A percentile compares a stretch with the other conserved stretches of the same genome.
Evolutionary conservation across 805 yeast genomes (phyloP).

Genomic region (Ogataea ganodermae): DNA sequence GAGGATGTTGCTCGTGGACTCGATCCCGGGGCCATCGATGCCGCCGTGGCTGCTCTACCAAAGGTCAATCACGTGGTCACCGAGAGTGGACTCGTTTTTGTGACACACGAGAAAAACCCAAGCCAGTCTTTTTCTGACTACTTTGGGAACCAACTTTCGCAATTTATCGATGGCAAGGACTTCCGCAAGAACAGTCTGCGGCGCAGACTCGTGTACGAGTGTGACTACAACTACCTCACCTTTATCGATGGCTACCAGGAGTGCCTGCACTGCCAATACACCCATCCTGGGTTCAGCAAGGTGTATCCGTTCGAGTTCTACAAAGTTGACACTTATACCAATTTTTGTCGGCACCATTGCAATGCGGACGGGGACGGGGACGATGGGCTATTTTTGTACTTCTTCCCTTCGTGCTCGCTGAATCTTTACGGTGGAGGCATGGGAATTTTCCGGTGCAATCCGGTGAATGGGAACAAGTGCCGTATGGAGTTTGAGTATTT

Average conservation of each 20-base stretch:
- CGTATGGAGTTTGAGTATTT: conserved; percentile 37
- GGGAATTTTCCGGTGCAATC: conserved; percentile 32
- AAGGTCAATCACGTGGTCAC: conserved; percentile 28
- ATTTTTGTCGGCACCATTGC: conserved; percentile 33
- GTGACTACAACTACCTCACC: conserved; percentile 28
- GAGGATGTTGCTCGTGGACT: conserved; percentile 20
- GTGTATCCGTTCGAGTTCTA: conserved; percentile 32
- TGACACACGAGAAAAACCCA: conserved; percentile 28
- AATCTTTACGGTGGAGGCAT: conserved; percentile 35
- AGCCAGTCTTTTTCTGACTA: conserved; percentile 20
- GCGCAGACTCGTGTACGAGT: conserved; percentile 27
- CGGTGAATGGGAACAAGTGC: conserved; percentile 28
- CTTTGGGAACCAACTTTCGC: conserved; percentile 24
- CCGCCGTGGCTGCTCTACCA: conserved; percentile 16
- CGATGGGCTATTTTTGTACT: conserved; percentile 30
- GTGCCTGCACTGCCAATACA: conserved; percentile 32
- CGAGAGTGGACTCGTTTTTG: conserved; percentile 30
- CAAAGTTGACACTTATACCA: conserved; percentile 29
- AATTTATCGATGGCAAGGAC: conserved; percentile 22
- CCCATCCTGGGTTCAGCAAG: conserved; percentile 32
- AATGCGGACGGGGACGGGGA: conserved; percentile 15
- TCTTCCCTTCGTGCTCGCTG: conserved; percentile 32
- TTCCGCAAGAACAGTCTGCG: conserved; percentile 24
- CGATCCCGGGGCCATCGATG: conserved; percentile 13
- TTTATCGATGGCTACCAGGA: conserved; percentile 34